Base-by-base conservation (phyloP, 1,284 basidiomycete species). In the Ustilago bromivora region DNA sequence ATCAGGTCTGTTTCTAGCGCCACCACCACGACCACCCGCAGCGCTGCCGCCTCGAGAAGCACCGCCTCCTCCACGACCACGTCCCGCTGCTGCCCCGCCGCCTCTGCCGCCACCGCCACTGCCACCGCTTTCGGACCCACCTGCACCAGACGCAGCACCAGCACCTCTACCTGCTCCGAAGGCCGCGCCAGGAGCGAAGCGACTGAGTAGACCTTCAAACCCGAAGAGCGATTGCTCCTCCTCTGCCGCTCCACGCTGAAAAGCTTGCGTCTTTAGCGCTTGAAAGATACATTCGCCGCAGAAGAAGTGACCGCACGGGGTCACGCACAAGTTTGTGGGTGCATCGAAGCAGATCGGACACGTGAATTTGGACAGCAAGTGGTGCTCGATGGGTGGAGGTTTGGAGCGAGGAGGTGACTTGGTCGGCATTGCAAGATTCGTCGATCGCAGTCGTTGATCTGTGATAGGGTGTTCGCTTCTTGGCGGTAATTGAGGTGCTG, bases 341-440 rank as follows among this genome's bases (percentile, higher is more conserved):
- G 82, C 65, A 19, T 80, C 78, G 32, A 84, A 80, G 65, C 83
- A 84, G 68, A 84, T 82, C 8, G 83, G 82, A 52, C 83, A 84
- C 0, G 66, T 70, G 58, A 80, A 84, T 8, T 65, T 80, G 13
- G 78, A 80, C 2, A 82, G 60, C 15, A 84, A 66, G 8, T 72
- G 62, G 40, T 77, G 71, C 28, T 76, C 68, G 57, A 78, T 78
- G 3, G 76, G 76, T 13, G 68, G 71, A 11, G 76, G 76, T 43
- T 71, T 78, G 17, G 71, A 64, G 3, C 76, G 63, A 8, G 76
- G 76, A 2, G 76, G 76, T 28, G 76, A 78, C 23, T 40, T 59
- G 19, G 55, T 70, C 4, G 76, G 76, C 67, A 73, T 73, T 1
- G 46, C 59, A 56, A 78, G 31, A 13, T 73, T 74, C 7, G 67